Conservation (phyloP, 75 land plant genomes). For the Ceratopteris richardii region DNA sequence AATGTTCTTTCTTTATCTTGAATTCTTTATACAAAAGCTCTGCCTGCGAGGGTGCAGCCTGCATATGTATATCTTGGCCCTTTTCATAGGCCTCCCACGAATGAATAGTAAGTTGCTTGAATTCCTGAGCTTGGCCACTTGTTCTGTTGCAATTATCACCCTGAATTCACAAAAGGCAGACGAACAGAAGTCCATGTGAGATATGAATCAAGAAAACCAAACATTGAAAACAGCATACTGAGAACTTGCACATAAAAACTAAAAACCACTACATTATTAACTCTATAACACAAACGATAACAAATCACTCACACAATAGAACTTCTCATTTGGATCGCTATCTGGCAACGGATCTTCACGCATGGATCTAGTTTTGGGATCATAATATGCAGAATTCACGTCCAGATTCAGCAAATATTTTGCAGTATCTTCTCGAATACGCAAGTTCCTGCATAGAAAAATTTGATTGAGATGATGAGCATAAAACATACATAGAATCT, state of each 20-base stretch:
- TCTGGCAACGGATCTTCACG: constrained; percentile 45
- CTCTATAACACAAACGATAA: no score
- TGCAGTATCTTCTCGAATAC: constrained; percentile 40
- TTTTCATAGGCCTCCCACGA: constrained; percentile 46
- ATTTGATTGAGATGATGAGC: neutral
- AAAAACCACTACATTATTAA: no score
- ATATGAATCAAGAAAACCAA: no score
- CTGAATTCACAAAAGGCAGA: constrained; percentile 11
- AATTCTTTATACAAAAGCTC: constrained; percentile 39
- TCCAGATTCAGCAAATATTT: constrained; percentile 38
- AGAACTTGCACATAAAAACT: no score
- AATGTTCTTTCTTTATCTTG: constrained; percentile 36
- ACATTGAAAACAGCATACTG: no score
- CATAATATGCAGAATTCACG: constrained; percentile 42
- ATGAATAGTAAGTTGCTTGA: constrained; percentile 45
- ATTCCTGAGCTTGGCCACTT: constrained; percentile 34
- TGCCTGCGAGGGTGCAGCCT: constrained; percentile 50
- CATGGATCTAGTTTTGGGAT: constrained; percentile 44
- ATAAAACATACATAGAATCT: no score
- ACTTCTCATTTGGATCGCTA: constrained; percentile 45
- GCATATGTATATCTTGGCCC: constrained; percentile 46
- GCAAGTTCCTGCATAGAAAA: constrained; percentile 25
- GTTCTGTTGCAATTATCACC: constrained; percentile 40
- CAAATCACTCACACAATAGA: constrained; percentile 16
- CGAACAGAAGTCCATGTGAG: no score